phyloP scores from a whole-genome alignment of 345 rosid genomes.

The Gossypium longicalyx region DNA sequence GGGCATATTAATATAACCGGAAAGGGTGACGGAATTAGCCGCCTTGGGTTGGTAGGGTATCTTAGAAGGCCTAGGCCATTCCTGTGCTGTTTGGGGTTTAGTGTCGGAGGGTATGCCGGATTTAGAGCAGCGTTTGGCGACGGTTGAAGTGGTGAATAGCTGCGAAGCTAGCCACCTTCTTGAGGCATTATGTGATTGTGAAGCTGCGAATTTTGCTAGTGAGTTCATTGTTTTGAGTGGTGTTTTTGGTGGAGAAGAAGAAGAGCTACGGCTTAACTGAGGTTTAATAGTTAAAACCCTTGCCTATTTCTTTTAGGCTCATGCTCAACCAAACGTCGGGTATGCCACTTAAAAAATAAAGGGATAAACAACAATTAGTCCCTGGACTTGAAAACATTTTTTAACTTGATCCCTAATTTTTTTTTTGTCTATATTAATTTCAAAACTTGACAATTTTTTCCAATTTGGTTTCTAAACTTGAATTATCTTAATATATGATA shows the following conservation, averaged over 20 bases:
- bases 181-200: constrained; percentile 7
- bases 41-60: constrained; percentile 67
- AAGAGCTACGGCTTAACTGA: background rate
- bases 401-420: too few relatives aligned
- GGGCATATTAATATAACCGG: constrained; percentile 43
- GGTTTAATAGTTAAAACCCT: background rate
- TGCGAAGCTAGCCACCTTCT: constrained; percentile 20
- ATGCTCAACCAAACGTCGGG: too few relatives aligned
- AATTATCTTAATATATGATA: too few relatives aligned
- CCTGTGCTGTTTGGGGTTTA: background rate
- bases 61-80: constrained; percentile 47
- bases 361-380: too few relatives aligned
- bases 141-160: constrained; percentile 14
- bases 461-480: too few relatives aligned
- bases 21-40: constrained; percentile 45
- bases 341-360: too few relatives aligned
- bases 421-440: too few relatives aligned
- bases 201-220: constrained; percentile 23
- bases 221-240: constrained; percentile 22
- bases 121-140: background rate
- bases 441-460: too few relatives aligned
- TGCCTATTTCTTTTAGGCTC: background rate
- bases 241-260: background rate
- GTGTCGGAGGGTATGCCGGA: background rate
- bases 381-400: too few relatives aligned